Evolutionary conservation across 225 moss, liverwort and hornwort genomes (phyloP).

Genomic region (Polytrichum commune): DNA sequence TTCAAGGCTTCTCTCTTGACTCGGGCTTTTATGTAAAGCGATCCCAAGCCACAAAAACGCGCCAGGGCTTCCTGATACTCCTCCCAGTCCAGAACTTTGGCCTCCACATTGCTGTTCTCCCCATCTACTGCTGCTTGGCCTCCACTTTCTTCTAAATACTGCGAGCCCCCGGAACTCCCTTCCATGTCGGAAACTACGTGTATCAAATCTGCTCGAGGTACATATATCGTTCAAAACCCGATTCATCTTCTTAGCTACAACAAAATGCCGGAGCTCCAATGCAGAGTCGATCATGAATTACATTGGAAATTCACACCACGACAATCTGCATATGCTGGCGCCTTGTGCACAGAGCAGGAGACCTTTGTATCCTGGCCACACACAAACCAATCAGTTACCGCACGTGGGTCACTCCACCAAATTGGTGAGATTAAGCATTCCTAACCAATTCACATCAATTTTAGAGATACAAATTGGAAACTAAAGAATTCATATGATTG

Average conservation of each 20-base stretch:
- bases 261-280: background rate
- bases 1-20: constrained; percentile 52
- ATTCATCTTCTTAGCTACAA: constrained; percentile 45
- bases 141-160: constrained; percentile 20
- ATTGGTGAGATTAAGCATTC: no score
- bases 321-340: no score
- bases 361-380: no score
- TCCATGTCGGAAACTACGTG: constrained; percentile 33
- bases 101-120: constrained; percentile 30
- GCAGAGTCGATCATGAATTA: background rate
- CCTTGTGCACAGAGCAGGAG: no score
- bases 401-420: no score
- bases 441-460: no score
- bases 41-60: constrained; percentile 55
- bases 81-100: constrained; percentile 80
- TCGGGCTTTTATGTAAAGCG: constrained; percentile 44
- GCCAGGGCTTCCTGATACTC: constrained; percentile 80
- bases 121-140: constrained; percentile 31
- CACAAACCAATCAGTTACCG: no score
- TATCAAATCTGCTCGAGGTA: constrained; percentile 24
- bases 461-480: no score
- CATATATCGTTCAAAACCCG: constrained; percentile 39
- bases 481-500: no score
- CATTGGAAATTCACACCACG: no score
- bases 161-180: constrained; percentile 43